Percentiles rank a stretch among this genome's conserved stretches.
Evolutionary conservation across 441 rosid species (phyloP).

Genomic region (Eruca vesicaria): DNA sequence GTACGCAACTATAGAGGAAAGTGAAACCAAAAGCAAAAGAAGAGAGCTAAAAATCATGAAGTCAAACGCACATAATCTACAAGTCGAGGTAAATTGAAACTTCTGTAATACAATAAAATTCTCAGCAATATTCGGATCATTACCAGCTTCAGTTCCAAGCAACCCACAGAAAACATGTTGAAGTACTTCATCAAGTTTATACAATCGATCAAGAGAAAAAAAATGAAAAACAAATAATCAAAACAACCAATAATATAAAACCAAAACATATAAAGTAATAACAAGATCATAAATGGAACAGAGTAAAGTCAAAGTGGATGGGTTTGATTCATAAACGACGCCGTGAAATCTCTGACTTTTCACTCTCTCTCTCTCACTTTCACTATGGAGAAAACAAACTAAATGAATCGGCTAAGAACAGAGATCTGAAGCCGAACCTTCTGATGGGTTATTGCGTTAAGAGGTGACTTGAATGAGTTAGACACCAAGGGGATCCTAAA

Average conservation of each 20-base stretch:
- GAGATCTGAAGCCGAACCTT: conserved; percentile 38
- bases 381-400: background rate
- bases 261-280: background rate
- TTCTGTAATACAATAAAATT: background rate
- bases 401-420: background rate
- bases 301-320: conserved; percentile 18
- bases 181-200: background rate
- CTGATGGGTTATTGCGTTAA: conserved; percentile 12
- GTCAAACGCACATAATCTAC: conserved; percentile 19
- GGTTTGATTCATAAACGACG: conserved; percentile 21
- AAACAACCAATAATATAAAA: background rate
- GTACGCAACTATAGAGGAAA: conserved; percentile 23
- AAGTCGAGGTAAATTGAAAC: background rate
- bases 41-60: background rate
- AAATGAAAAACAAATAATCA: background rate
- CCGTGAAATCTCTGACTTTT: background rate
- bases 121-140: conserved; percentile 6
- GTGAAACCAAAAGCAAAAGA: background rate
- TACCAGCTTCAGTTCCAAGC: conserved; percentile 20
- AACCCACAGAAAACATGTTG: background rate
- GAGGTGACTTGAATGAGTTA: conserved; percentile 23
- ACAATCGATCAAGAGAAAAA: background rate
- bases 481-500: conserved; percentile 32
- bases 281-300: conserved; percentile 6
- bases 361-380: background rate